Conservation (phyloP, 805 yeast species). For the Cyberlindnera subsufficiens region DNA sequence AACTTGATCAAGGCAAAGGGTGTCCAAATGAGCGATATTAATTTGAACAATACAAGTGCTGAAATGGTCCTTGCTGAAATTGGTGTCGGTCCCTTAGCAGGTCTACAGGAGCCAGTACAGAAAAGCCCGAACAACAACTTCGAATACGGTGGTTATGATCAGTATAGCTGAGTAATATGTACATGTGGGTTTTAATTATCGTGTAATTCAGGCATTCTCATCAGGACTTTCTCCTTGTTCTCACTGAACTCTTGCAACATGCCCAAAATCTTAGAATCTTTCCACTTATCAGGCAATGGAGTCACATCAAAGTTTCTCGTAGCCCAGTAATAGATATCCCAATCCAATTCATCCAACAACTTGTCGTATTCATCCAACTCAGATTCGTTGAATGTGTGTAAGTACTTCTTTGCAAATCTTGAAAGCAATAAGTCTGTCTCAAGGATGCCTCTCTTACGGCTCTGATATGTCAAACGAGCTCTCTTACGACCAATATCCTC, state of each 20-base stretch:
- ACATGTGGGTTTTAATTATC: background rate
- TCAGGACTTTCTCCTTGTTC: constrained; percentile 62
- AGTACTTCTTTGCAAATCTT: constrained; percentile 74
- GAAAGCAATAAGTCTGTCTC: constrained; percentile 87
- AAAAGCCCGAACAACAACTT: constrained; percentile 25
- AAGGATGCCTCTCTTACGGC: constrained; percentile 90
- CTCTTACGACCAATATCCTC: constrained; percentile 71
- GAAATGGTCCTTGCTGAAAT: constrained; percentile 69
- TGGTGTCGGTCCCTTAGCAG: constrained; percentile 79
- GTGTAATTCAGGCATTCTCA: constrained; percentile 78
- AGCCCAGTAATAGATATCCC: constrained; percentile 99
- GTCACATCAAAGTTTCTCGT: constrained; percentile 75
- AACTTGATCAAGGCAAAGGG: constrained; percentile 42
- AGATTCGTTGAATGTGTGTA: constrained; percentile 49
- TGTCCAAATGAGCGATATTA: constrained; percentile 32
- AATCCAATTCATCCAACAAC: constrained; percentile 88
- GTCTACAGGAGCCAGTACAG: constrained; percentile 7
- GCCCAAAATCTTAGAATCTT: constrained; percentile 54
- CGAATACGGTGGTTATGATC: constrained; percentile 35
- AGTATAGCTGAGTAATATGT: constrained; percentile 22
- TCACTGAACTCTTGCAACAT: constrained; percentile 68
- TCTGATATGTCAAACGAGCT: constrained; percentile 87
- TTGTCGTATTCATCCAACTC: constrained; percentile 82
- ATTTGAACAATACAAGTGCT: constrained; percentile 66
- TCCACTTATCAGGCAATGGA: constrained; percentile 87